Conservation (phyloP, 2,329 filamentous ascomycete genomes). For the Ascochyta viciae-villosae region DNA sequence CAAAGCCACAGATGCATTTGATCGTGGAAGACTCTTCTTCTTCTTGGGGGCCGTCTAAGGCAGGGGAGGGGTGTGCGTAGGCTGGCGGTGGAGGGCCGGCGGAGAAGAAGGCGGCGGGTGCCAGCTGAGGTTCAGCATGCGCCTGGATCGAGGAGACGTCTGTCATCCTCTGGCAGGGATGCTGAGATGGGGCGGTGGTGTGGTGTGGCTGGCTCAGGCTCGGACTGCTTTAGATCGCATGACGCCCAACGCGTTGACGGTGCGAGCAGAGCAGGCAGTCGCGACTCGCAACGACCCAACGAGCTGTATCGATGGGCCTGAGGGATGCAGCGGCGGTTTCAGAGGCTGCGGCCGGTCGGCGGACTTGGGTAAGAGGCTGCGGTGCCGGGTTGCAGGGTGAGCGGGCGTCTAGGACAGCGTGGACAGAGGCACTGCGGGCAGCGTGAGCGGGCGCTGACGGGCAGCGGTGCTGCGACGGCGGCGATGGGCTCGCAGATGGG, state of each 20-base stretch:
- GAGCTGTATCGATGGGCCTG: constrained; percentile 27
- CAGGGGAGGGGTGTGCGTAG: constrained; percentile 46
- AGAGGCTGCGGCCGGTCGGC: constrained; percentile 18
- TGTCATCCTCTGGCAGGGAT: constrained; percentile 51
- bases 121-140: constrained; percentile 53
- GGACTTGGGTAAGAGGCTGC: constrained; percentile 36
- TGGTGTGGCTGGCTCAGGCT: constrained; percentile 46
- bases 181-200: constrained; percentile 29
- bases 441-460: constrained; percentile 22
- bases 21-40: constrained; percentile 90
- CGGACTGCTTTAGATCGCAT: constrained; percentile 50
- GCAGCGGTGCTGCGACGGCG: constrained; percentile 28
- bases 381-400: constrained; percentile 36
- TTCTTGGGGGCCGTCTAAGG: constrained; percentile 52
- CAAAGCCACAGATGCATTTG: constrained; percentile 94
- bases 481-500: constrained; percentile 22
- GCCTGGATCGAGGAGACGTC: constrained; percentile 51
- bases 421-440: constrained; percentile 31
- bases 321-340: constrained; percentile 15
- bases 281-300: constrained; percentile 37
- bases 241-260: constrained; percentile 49
- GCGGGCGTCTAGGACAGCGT: constrained; percentile 25
- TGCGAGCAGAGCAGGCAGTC: constrained; percentile 33
- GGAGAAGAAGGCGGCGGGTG: constrained; percentile 44
- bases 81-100: constrained; percentile 39